These are phyloP conservation scores for Moesziomyces parantarcticus DNA, from an alignment of 1,284 basidiomycete genomes.

Conservation along the genomic window DNA sequence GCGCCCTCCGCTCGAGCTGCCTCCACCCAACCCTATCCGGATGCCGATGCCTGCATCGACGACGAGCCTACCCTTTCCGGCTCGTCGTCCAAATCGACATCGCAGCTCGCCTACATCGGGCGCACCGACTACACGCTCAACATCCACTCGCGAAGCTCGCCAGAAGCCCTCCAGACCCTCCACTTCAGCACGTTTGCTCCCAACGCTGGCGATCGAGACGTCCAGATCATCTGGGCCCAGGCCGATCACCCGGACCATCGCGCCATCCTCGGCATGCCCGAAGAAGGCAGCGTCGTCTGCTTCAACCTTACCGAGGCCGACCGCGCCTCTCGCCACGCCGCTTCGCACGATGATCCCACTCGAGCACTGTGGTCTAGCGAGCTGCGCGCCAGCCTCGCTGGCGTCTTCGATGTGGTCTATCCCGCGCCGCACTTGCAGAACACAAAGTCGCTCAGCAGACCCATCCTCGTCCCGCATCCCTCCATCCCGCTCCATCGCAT, in stretches of 20 bases:
- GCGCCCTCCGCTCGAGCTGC: not conserved
- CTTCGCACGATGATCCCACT: constrained; percentile 7
- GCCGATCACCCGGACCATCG: constrained; percentile 49
- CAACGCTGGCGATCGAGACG: constrained; percentile 62
- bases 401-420: constrained; percentile 60
- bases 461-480: constrained; percentile 55
- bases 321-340: constrained; percentile 6
- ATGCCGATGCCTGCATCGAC: constrained; percentile 43
- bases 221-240: constrained; percentile 56
- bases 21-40: constrained; percentile 1
- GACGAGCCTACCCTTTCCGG: constrained; percentile 40
- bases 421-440: constrained; percentile 49
- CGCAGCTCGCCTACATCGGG: constrained; percentile 55
- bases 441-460: constrained; percentile 45
- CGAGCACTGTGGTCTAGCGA: constrained; percentile 47
- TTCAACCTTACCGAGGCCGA: constrained; percentile 51
- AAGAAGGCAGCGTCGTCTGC: constrained; percentile 62
- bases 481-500: constrained; percentile 39
- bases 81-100: constrained; percentile 36
- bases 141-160: constrained; percentile 58
- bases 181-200: constrained; percentile 64
- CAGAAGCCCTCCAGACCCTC: constrained; percentile 60
- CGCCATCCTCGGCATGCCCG: constrained; percentile 59
- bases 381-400: constrained; percentile 49
- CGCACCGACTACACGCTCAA: constrained; percentile 66